phyloP scores from a whole-genome alignment of 2,329 filamentous ascomycete genomes.

The Calonectria multiphialidica region DNA sequence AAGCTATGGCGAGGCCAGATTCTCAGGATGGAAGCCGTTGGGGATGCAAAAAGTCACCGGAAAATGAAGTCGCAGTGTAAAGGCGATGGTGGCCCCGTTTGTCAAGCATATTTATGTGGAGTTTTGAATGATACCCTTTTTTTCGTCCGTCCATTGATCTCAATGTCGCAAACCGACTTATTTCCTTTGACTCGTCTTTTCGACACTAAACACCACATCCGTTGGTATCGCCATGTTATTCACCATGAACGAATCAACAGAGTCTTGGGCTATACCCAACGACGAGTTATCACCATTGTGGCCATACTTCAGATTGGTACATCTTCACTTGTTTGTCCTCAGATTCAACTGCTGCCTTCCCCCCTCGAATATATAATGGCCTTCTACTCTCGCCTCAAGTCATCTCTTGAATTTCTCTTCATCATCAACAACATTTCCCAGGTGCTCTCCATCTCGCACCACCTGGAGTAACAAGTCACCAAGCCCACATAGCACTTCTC shows the following conservation, averaged over 20 bases:
- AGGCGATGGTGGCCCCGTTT: neutral
- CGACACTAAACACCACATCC: neutral
- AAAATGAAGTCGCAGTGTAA: neutral
- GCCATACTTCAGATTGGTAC: neutral
- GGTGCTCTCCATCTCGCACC: neutral
- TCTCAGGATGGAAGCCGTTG: neutral
- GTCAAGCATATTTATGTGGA: constrained; percentile 19
- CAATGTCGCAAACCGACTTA: neutral
- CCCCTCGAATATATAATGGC: neutral
- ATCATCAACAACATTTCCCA: neutral
- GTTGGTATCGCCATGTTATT: neutral
- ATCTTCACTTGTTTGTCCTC: neutral
- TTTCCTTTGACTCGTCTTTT: neutral
- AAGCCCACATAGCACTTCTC: neutral
- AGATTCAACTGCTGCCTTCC: neutral
- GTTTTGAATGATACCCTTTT: constrained; percentile 39
- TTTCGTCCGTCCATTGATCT: neutral
- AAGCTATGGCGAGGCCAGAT: neutral
- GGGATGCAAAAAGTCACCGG: neutral
- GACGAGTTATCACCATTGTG: neutral
- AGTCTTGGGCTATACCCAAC: no score
- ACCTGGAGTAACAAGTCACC: neutral
- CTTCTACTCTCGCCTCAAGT: neutral
- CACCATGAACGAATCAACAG: neutral
- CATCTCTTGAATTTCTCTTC: neutral